Evolutionary conservation across 2,329 filamentous ascomycete species (phyloP).

Genomic region (Fusarium beomiforme): DNA sequence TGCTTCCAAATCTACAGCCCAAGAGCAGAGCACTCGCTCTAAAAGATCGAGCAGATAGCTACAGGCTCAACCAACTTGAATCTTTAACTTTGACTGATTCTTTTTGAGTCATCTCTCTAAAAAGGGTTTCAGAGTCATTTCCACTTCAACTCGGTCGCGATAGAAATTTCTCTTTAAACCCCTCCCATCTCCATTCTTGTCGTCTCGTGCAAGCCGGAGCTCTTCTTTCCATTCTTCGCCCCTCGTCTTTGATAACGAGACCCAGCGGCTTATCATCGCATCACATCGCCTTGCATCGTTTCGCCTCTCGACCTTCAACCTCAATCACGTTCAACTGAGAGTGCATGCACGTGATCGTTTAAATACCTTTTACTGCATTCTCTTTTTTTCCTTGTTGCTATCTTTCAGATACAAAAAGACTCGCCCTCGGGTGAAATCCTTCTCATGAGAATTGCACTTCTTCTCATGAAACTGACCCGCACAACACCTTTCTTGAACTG

Average conservation of each 20-base stretch:
- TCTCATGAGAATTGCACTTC: constrained; percentile 39
- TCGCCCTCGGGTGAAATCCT: constrained; percentile 7
- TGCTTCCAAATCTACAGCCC: constrained; percentile 28
- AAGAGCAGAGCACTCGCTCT: background rate
- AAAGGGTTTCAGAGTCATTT: background rate
- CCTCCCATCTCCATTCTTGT: background rate
- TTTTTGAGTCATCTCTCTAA: background rate
- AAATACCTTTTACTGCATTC: constrained; percentile 9
- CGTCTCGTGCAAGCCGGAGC: constrained; percentile 17
- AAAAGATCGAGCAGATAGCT: background rate
- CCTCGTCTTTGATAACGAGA: constrained; percentile 40
- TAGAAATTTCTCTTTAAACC: background rate
- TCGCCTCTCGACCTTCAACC: constrained; percentile 30
- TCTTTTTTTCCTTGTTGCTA: background rate
- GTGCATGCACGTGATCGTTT: constrained; percentile 5
- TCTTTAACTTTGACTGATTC: background rate
- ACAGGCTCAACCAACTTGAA: background rate
- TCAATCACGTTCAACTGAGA: constrained; percentile 8
- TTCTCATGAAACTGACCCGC: constrained; percentile 30
- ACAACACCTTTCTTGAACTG: constrained; percentile 33
- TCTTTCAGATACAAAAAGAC: background rate
- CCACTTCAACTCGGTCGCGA: constrained; percentile 1
- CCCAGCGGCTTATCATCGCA: constrained; percentile 41
- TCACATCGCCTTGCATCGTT: constrained; percentile 12
- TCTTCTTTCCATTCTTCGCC: constrained; percentile 16